Base-by-base conservation (phyloP, 2,329 filamentous ascomycete genomes). In the Fusarium anthophilum region DNA sequence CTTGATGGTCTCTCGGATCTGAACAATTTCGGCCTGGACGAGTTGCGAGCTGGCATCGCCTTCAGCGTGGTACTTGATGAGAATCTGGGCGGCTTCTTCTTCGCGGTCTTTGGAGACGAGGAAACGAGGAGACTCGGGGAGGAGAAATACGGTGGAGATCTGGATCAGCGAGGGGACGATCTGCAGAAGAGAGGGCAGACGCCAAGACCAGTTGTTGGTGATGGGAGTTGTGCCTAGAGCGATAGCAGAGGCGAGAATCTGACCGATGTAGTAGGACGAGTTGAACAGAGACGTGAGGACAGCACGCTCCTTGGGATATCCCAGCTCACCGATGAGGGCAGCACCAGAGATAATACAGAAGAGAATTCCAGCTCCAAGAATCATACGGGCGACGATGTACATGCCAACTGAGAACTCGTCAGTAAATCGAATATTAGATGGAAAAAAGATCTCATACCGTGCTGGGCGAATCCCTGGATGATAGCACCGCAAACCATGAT, bases 291-390 rank as follows among this genome's bases (percentile, higher is more conserved):
- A 77, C 6, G 75, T 77, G 60, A 91, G 74, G n/a, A 88, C 83
- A 2, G 89, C 84, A 69, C 90, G 87, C 79, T 91, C 89, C 77
- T 89, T 91, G 6, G 89, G 89, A 76, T 91, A 87, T 3, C 85
- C 88, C 32, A 91, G 81, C 77, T 91, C 90, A 80, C 88, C 89
- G 35, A 91, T 88, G 56, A 91, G 80, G 39, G 87, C 85, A 3
- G 89, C 87, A 9, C 87, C 89, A 5, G 88, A 86, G 39, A 90
- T 87, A 69, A 91, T 91, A 67, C 86, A 87, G 72, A 88, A 89
- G 0, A 88, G 86, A 54, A 91, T 89, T n/a, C 90, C 90, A 30
- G 88, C 86, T 22, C 90, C 90, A n/a, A 91, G 86, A 32, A 91
- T 82, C 66, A 90, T 84, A 63, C 90, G 87, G 18, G 89, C 84